Percentiles rank a stretch among this genome's conserved stretches.
Evolutionary conservation across 208 protist genomes (phyloP).

Genomic region (Hexamita inflata): DNA sequence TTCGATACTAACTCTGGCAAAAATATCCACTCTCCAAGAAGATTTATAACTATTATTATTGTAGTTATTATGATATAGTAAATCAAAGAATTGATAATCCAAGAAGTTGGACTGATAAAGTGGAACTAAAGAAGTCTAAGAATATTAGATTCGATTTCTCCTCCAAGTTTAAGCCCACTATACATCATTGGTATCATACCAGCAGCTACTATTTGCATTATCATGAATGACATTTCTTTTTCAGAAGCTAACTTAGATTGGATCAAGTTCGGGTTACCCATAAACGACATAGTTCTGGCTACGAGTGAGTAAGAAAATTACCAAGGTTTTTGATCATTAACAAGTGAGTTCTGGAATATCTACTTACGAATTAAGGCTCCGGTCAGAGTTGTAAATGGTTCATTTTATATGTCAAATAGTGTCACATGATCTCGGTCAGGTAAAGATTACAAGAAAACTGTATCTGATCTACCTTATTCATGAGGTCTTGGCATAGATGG

Average conservation of each 20-base stretch:
- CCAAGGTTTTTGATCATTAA: neutral
- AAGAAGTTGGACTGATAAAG: neutral
- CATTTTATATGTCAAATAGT: neutral
- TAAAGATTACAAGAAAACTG: neutral
- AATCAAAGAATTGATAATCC: neutral
- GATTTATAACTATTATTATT: neutral
- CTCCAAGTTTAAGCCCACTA: neutral
- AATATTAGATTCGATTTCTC: neutral
- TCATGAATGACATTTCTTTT: neutral
- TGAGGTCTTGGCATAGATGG: neutral
- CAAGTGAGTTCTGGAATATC: neutral
- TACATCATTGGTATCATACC: neutral
- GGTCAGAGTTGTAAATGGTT: neutral
- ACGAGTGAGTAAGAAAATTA: neutral
- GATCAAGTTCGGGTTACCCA: neutral
- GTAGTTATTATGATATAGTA: neutral
- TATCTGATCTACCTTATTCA: neutral
- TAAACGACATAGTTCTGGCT: neutral
- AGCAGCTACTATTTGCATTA: neutral
- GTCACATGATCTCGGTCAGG: neutral
- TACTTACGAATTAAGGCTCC: neutral
- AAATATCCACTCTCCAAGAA: neutral
- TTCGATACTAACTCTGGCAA: no score
- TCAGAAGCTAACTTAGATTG: neutral
- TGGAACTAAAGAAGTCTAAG: neutral